Percentiles rank a stretch among this genome's conserved stretches.
These are phyloP conservation scores for Westerdykella ornata DNA, from an alignment of 2,329 filamentous ascomycete species.

Conservation along the genomic window DNA sequence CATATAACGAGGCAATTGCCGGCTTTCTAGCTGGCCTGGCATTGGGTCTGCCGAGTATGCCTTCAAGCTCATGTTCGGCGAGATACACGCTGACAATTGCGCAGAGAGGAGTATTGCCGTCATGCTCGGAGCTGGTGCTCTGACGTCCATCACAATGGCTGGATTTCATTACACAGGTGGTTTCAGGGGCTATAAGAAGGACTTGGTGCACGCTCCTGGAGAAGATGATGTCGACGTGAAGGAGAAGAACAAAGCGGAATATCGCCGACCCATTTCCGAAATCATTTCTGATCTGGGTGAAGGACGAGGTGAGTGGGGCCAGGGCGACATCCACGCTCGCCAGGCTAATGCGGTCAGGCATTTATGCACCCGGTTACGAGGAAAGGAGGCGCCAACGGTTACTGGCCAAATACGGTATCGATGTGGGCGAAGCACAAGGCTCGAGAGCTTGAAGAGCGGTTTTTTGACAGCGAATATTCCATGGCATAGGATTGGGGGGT, in stretches of 20 bases:
- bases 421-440: conserved; percentile 48
- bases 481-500: neutral
- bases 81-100: neutral
- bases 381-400: conserved; percentile 75
- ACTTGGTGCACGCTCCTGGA: conserved; percentile 47
- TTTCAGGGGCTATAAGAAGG: conserved; percentile 48
- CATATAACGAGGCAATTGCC: conserved; percentile 65
- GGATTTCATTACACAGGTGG: conserved; percentile 64
- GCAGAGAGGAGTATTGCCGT: conserved; percentile 60
- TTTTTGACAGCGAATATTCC: neutral
- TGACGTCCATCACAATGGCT: conserved; percentile 53
- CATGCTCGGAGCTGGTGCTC: conserved; percentile 61
- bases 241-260: conserved; percentile 65
- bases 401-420: conserved; percentile 81
- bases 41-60: neutral
- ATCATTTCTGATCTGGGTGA: conserved; percentile 77
- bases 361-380: conserved; percentile 73
- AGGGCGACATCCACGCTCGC: conserved; percentile 1
- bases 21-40: conserved; percentile 64
- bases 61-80: too few species aligned
- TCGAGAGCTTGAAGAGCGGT: neutral
- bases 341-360: conserved; percentile 51
- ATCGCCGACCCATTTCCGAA: conserved; percentile 68
- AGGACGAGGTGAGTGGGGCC: conserved; percentile 61
- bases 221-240: conserved; percentile 71